Base-by-base conservation (phyloP, 768 basidiomycete species). In the Russula lepida region DNA sequence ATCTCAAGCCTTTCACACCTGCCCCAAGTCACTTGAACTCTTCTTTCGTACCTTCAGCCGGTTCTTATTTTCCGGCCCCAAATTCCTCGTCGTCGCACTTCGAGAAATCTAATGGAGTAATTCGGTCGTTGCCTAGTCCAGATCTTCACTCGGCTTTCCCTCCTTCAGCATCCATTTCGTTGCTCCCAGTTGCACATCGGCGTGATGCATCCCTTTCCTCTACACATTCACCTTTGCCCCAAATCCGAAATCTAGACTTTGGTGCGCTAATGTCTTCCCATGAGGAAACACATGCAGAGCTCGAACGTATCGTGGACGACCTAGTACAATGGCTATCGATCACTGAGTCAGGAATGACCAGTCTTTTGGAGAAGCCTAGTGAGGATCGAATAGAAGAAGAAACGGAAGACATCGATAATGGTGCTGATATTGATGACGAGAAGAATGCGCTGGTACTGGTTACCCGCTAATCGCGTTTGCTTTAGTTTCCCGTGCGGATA, bases 291-390 rank as follows among this genome's bases (percentile, higher is more conserved):
- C 86, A 89, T 65, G 71, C 75, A 1, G 88, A 92, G 69, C 79
- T 98, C 51, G 84, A 83, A 47, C 73, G 77, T 47, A 88, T 85
- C 3, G 82, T 95, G 11, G 86, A 86, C 48, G 84, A 88, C 68
- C 79, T 98, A 37, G 78, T 80, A 2, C 77, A 81, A 64, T 95
- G 90, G 91, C 72, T 98, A 59, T 79, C 80, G 5, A 77, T 84
- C 0, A 80, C 95, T 1, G 89, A 92, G 68, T 73, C 71, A 12
- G 93, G 92, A 0, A 74, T 98, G 50, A 79, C 77, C 33, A 79
- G 77, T 27, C 77, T 94, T 65, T 73, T 95, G 44, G 85, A 85
- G 43, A 75, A 75, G 48, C 69, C 77, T 0, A 71, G 72, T 17
- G 76, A 75, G 39, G 76, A 83, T 64, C 78, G 78, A 27, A 87